Base-by-base conservation (phyloP, 257 asterid species). In the Scutellaria minor region DNA sequence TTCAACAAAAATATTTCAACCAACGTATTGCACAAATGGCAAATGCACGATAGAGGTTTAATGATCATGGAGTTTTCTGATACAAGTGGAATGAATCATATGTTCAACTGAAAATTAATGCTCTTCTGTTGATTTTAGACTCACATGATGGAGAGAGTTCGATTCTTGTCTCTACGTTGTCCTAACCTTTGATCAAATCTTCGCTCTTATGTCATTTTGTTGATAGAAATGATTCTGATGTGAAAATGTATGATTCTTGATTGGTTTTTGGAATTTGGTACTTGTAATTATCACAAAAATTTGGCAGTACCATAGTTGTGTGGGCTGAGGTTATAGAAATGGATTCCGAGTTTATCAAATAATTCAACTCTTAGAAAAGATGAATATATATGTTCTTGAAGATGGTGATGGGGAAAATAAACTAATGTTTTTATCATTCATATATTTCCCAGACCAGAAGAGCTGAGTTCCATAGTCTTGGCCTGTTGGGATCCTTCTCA, bases 401-500 rank as follows among this genome's bases (percentile, higher is more conserved):
- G 22, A 48, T 66, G 56, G 18, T 46, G 48, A 66, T 55, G 45
- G 11, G 37, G 61, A 15, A 70, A 55, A 63, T 59, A 70, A 65
- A 65, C 75, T 81, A 54, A 79, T 44, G 15, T 60, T 39, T 11
- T 31, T 60, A 44, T 64, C 56, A 46, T 71, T 76, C 67, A 46
- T 75, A 44, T 64, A 9, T 81, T 71, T 53, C 61, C 77, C 87
- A 93, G 98, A 93, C 97, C 58, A 89, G 98, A 80, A 87, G 83
- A 81, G 58, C 87, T 58, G 96, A 93, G 81, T 93, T 83, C 76
- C 90, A 76, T 64, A 89, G 90, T 64, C 82, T 89, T 63, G 98
- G 98, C 75, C 83, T 93, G 48, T 58, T 64, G 6, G 97, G 98
- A 70, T 89, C 98, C 81, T 87, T 89, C 71, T 78, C 86, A 27